Evolutionary conservation across 768 basidiomycete species (phyloP).

Genomic region (Tylopilus subfusipes): DNA sequence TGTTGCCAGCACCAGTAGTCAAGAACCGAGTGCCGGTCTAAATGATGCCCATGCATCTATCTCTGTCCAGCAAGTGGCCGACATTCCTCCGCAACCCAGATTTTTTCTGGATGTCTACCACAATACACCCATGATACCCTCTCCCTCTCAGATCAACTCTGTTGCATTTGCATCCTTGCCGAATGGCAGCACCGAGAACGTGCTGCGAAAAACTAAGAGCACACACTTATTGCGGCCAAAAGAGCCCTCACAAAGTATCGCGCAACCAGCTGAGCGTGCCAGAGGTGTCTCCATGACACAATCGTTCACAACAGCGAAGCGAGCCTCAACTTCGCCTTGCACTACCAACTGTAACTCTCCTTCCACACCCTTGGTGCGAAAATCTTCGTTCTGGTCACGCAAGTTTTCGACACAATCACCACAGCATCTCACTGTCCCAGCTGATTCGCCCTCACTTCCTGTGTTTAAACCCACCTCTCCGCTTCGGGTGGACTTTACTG

Average conservation of each 20-base stretch:
- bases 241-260: conserved; percentile 10
- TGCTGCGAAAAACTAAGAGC: conserved; percentile 52
- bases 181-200: conserved; percentile 11
- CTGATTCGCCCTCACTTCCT: conserved; percentile 36
- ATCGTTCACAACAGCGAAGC: conserved; percentile 40
- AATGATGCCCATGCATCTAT: conserved; percentile 13
- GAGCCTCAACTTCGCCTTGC: conserved; percentile 36
- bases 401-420: conserved; percentile 40
- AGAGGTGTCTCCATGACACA: conserved; percentile 60
- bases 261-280: conserved; percentile 32
- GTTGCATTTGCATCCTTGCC: conserved; percentile 39
- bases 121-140: conserved; percentile 42
- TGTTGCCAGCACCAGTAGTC: background rate
- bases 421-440: conserved; percentile 29
- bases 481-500: conserved; percentile 34
- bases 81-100: conserved; percentile 48
- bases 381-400: conserved; percentile 66
- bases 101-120: conserved; percentile 58
- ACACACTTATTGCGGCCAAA: conserved; percentile 32
- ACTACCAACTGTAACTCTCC: conserved; percentile 19
- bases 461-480: conserved; percentile 43
- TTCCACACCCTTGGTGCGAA: conserved; percentile 47
- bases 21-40: background rate
- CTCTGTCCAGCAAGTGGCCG: conserved; percentile 17
- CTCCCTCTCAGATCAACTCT: conserved; percentile 47